phyloP scores from a whole-genome alignment of 768 basidiomycete genomes.

The Daedaleopsis nitida region DNA sequence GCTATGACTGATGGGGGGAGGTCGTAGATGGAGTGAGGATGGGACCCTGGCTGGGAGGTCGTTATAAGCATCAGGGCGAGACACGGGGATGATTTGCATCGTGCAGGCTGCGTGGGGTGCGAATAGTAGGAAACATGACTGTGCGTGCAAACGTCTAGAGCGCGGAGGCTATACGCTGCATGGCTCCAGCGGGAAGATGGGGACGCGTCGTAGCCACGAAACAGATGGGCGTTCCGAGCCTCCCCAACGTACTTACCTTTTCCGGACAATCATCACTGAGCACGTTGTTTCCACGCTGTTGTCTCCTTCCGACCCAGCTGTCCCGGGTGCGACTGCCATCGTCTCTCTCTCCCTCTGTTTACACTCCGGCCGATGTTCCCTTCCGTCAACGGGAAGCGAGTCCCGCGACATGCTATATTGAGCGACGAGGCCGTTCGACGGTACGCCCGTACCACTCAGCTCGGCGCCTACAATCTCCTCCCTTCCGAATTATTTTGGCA shows the following conservation, averaged over 20 bases:
- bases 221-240: background rate
- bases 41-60: too few relatives aligned
- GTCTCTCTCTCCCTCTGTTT: background rate
- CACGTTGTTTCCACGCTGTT: background rate
- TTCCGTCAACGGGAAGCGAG: background rate
- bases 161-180: background rate
- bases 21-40: background rate
- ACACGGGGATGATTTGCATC: background rate
- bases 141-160: background rate
- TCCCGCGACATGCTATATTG: constrained; percentile 4
- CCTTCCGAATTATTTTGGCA: constrained; percentile 15
- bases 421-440: background rate
- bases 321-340: background rate
- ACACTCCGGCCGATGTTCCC: background rate
- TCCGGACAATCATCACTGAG: background rate
- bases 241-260: background rate
- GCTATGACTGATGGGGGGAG: too few relatives aligned
- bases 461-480: constrained; percentile 11
- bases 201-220: too few relatives aligned
- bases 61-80: too few relatives aligned
- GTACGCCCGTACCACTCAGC: background rate
- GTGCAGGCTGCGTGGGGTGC: background rate
- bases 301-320: background rate
- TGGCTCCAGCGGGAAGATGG: background rate
- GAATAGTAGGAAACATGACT: background rate